Evolutionary conservation across 495 filamentous ascomycete species (phyloP), one percentile per base, ranked within the genome.

Genomic region (Penicillium paxilli): DNA sequence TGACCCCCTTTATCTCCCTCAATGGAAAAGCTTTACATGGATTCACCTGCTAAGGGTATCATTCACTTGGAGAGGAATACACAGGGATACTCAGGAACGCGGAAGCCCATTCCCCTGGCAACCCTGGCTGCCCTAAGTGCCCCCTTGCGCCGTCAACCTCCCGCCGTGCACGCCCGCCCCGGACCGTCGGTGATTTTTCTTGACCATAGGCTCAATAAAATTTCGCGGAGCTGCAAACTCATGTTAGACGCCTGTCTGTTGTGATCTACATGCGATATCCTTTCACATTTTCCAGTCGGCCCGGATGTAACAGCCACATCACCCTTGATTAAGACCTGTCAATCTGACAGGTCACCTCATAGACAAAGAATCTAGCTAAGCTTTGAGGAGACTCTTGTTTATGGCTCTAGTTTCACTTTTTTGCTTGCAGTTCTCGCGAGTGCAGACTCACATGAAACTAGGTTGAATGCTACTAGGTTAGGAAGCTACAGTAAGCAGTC

Each of bases 71-170:
- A 19, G 19, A 10, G 23, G 23, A 37, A 21, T 51, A 51, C 41
- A 26, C 30, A 56, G 58, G 61, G 55, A 30, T 19, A 38, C 17
- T 48, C 51, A 44, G 54, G 57, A 26, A 63, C 51, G 64, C 47
- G 17, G 24, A 12, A 33, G 26, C 4, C 14, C 28, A 63, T 65
- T 52, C 44, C 62, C 30, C 33, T 50, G n/a, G 53, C 53, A 65
- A 62, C 56, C 58, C 45, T 62, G 5, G 14, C 44, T 17, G 44
- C 16, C 35, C 44, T 16, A 14, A 3, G 2, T 12, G n/a, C 21
- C 44, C 64, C 64, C 64, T 64, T 67, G 58, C 64, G 57, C 40
- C 8, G 12, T 26, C 33, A 14, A 24, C 41, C 54, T 28, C 19
- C 30, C 10, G 14, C 19, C 30, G n/a, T 32, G 10, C 30, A 32